Base-by-base conservation (phyloP, 208 protist species). In the Lotmaria passim region DNA sequence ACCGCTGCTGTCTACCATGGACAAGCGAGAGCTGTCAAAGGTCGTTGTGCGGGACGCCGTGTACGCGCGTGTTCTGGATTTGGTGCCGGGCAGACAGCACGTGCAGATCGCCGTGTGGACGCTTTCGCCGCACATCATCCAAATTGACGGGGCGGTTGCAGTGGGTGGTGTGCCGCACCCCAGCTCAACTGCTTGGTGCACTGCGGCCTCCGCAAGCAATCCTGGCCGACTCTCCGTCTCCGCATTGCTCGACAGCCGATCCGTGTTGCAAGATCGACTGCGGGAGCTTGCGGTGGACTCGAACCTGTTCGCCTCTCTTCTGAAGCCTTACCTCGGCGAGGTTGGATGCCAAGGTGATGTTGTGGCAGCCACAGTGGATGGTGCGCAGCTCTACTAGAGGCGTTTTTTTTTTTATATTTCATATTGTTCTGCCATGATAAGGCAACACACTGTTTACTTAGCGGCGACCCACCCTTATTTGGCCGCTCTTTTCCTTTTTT, bases 11-110 rank as follows among this genome's bases (percentile, higher is more conserved):
- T 78, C 76, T 17, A 86, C 81, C n/a, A 53, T 83, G 59, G 81
- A 86, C 53, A 75, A 62, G 60, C 81, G 81, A 1, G 81, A 86
- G 76, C 51, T 86, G 23, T 86, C 81, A 26, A 86, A 86, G 67
- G 69, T 86, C 33, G 59, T 86, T 1, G 41, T 82, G 46, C 81
- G 81, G 34, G 81, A 86, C 48, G 81, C 76, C n/a, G 63, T 86
- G 23, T 86, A 71, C 23, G 71, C 72, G 8, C 69, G 78, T n/a
- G 43, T 86, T 48, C 72, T 86, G 31, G 73, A 86, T 55, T 43
- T 86, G 43, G 69, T 82, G 15, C 69, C 68, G 0, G 67, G 64
- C 17, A 69, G 81, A 8, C 62, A 67, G 51, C 66, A 78, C 41
- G 71, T 86, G 8, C 73, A 79, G 52, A 69, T 60, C 12, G 77